Percentiles rank a stretch among this genome's conserved stretches.
These are phyloP conservation scores for Globisporangium megalacanthum DNA, from an alignment of 352 stramenopile species.

Conservation along the genomic window DNA sequence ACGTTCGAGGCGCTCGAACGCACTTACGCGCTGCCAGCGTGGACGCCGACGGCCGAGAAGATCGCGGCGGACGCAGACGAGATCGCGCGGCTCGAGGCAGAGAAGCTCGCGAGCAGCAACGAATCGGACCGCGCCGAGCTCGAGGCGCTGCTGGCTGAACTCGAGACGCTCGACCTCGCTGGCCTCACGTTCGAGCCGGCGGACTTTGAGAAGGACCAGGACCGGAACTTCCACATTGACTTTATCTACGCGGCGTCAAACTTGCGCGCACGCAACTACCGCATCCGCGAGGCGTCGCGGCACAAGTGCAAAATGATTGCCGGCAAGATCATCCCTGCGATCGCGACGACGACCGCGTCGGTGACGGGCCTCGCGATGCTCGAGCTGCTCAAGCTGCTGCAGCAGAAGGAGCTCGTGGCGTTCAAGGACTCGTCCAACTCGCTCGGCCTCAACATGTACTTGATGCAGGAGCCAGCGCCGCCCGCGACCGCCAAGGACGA, in stretches of 20 bases:
- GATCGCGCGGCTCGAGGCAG: slow-evolving; percentile 57
- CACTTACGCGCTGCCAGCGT: slow-evolving; percentile 37
- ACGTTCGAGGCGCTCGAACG: slow-evolving; percentile 51
- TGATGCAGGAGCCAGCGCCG: slow-evolving; percentile 85
- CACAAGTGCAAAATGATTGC: slow-evolving; percentile 98
- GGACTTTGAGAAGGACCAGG: slow-evolving; percentile 98
- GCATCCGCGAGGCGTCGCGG: slow-evolving; percentile 72
- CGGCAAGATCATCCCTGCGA: slow-evolving; percentile 99
- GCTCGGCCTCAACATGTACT: slow-evolving; percentile 90
- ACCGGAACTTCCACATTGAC: slow-evolving; percentile 93
- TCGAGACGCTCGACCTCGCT: slow-evolving; percentile 49
- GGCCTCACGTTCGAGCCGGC: slow-evolving; percentile 67
- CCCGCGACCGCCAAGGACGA: slow-evolving; percentile 88
- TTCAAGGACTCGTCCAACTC: slow-evolving; percentile 93
- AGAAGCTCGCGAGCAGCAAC: slow-evolving; percentile 42
- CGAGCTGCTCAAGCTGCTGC: slow-evolving; percentile 85
- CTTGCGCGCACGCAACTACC: slow-evolving; percentile 90
- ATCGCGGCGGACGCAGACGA: slow-evolving; percentile 71
- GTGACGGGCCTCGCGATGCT: slow-evolving; percentile 96
- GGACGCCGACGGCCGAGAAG: slow-evolving; percentile 73
- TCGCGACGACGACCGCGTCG: slow-evolving; percentile 99
- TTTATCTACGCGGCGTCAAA: slow-evolving; percentile 98
- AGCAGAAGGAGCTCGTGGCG: slow-evolving; percentile 83
- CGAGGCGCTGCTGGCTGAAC: slow-evolving; percentile 54
- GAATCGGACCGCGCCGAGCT: slow-evolving; percentile 66